Evolutionary conservation across 768 basidiomycete genomes (phyloP), one percentile per base, ranked within the genome.

Genomic region (Collybia sordida): DNA sequence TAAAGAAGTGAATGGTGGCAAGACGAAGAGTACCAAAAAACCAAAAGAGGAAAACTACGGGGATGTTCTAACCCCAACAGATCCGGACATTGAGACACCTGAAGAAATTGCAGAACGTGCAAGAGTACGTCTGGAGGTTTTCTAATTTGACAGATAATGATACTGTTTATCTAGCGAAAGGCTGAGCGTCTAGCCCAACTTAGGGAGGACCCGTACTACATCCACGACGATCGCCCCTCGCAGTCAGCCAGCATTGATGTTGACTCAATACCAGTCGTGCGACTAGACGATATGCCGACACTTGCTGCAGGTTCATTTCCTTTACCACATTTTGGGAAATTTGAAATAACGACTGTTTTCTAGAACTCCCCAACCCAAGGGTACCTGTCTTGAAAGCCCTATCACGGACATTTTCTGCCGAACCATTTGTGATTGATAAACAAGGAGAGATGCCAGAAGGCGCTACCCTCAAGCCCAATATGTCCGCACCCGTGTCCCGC

Each of bases 221-320:
- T 97, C 55, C 75, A 85, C 34, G 88, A 90, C 55, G 80, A 82
- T 36, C 69, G 64, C 47, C 72, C 80, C 19, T 18, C 45, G 1
- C 72, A 67, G 47, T 54, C 63, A 22, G 45, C 51, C 21, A 53
- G 67, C 6, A 78, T 82, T 11, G 92, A 97, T 61, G 56, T 97
- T n/a, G 93, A 97, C 58, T 81, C 86, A 7, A 98, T 98, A 67
- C 95, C 96, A 0, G 82, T 99, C 19, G 91, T 98, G 24, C 81
- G 74, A 52, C 69, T 98, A 40, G 90, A 96, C 36, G 83, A 79
- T 50, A 77, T 90, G 66, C 85, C 81, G 2, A 68, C 84, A 36
- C 65, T 80, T n/a, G 27, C 38, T 18, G 48, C 63, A 42, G 61
- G 69, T 70, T 31, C 6, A 61, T 53, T 25, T 37, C 37, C 35